These are phyloP conservation scores for Comarum palustre DNA, from an alignment of 306 rosid species.

Conservation along the genomic window DNA sequence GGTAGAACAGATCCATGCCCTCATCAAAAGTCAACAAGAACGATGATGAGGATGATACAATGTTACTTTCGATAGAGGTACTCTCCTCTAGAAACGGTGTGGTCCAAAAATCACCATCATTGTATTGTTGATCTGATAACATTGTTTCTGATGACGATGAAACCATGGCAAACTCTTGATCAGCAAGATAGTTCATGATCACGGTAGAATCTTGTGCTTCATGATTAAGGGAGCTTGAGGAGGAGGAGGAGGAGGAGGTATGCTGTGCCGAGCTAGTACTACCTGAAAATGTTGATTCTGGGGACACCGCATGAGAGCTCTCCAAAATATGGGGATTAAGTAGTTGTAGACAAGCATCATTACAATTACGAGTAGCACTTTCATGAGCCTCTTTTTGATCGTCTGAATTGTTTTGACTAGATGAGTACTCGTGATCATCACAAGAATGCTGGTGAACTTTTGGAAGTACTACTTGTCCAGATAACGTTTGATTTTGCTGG, in stretches of 20 bases:
- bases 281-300: conserved; percentile 19
- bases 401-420: neutral
- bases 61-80: conserved; percentile 1
- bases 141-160: conserved; percentile 20
- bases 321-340: conserved; percentile 25
- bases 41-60: neutral
- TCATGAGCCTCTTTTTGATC: neutral
- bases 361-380: neutral
- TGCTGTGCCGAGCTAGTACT: neutral
- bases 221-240: conserved; percentile 23
- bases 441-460: neutral
- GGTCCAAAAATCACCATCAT: conserved; percentile 51
- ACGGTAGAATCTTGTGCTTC: conserved; percentile 1
- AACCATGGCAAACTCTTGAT: conserved; percentile 5
- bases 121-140: neutral
- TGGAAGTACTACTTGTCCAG: neutral
- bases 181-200: neutral
- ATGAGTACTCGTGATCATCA: neutral
- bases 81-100: conserved; percentile 52
- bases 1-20: conserved; percentile 12
- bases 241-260: neutral
- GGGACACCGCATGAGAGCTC: conserved; percentile 29
- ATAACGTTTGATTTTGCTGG: conserved; percentile 4
- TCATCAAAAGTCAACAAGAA: conserved; percentile 19
- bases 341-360: neutral